Conservation (phyloP, 176 grass and related monocot species). For the Juncus effusus region DNA sequence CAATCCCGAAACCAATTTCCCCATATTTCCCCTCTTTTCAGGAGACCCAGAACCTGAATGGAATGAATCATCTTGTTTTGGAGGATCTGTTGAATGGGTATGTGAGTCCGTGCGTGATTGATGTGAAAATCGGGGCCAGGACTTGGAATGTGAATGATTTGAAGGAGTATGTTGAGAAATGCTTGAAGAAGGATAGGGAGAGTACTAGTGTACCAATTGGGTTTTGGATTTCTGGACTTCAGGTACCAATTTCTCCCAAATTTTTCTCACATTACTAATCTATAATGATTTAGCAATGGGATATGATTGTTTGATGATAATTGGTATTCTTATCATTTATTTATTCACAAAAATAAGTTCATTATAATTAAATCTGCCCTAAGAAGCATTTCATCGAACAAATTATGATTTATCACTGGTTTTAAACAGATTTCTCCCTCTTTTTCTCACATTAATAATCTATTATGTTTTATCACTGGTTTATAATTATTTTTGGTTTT, state of each 20-base stretch:
- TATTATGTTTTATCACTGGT: too few relatives aligned
- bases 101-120: constrained; percentile 46
- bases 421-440: too few relatives aligned
- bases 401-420: too few relatives aligned
- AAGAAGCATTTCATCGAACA: too few relatives aligned
- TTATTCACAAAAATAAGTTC: too few relatives aligned
- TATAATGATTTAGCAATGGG: neutral
- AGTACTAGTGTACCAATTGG: constrained; percentile 53
- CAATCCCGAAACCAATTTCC: constrained; percentile 37
- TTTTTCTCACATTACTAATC: neutral
- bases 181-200: constrained; percentile 62
- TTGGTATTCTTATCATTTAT: too few relatives aligned
- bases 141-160: constrained; percentile 47
- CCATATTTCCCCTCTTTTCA: constrained; percentile 67
- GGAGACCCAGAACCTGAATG: constrained; percentile 42
- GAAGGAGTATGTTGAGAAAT: constrained; percentile 64
- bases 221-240: constrained; percentile 62
- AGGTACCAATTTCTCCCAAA: constrained; percentile 23
- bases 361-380: too few relatives aligned
- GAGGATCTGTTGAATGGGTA: constrained; percentile 58
- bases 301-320: too few relatives aligned
- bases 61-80: constrained; percentile 54
- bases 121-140: constrained; percentile 83
- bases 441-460: too few relatives aligned
- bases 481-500: too few relatives aligned